These are phyloP conservation scores for Trichosporon asahii DNA, from an alignment of 1,284 basidiomycete genomes.

Conservation along the genomic window DNA sequence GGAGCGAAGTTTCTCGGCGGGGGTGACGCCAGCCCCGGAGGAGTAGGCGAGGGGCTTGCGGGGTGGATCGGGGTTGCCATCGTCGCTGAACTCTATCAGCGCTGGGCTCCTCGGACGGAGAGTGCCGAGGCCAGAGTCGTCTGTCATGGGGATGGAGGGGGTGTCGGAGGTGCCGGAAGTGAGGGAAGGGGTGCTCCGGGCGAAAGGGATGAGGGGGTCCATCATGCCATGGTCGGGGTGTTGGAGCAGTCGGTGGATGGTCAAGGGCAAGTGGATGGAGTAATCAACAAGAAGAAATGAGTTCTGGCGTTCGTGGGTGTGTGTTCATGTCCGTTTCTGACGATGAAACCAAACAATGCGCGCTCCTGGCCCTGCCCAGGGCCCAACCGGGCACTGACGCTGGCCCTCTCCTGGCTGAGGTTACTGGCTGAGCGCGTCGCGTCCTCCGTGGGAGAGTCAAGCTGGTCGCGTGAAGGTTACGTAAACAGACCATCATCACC, in stretches of 20 bases:
- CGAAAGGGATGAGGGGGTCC: constrained; percentile 10
- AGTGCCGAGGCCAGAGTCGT: constrained; percentile 14
- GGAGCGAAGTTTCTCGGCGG: constrained; percentile 21
- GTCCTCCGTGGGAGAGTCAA: constrained; percentile 10
- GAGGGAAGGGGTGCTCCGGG: constrained; percentile 15
- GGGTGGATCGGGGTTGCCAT: background rate
- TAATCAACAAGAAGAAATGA: background rate
- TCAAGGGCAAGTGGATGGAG: background rate
- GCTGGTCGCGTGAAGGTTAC: background rate
- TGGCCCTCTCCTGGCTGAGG: background rate
- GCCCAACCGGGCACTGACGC: too few species aligned
- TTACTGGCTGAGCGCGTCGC: constrained; percentile 1
- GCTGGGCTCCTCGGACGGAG: constrained; percentile 17
- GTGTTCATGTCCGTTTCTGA: background rate
- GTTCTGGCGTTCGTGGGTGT: background rate
- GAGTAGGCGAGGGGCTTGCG: constrained; percentile 13
- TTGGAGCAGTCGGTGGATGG: constrained; percentile 3
- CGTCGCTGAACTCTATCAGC: constrained; percentile 20
- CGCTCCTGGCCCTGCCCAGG: background rate
- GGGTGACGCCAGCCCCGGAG: constrained; percentile 18
- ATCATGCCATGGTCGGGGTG: background rate
- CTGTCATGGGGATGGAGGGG: constrained; percentile 17
- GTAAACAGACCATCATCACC: background rate
- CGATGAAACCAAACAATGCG: constrained; percentile 7
- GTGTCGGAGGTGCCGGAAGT: constrained; percentile 15